Evolutionary conservation across 495 filamentous ascomycete species (phyloP).

Genomic region (Penicillium odoratum): DNA sequence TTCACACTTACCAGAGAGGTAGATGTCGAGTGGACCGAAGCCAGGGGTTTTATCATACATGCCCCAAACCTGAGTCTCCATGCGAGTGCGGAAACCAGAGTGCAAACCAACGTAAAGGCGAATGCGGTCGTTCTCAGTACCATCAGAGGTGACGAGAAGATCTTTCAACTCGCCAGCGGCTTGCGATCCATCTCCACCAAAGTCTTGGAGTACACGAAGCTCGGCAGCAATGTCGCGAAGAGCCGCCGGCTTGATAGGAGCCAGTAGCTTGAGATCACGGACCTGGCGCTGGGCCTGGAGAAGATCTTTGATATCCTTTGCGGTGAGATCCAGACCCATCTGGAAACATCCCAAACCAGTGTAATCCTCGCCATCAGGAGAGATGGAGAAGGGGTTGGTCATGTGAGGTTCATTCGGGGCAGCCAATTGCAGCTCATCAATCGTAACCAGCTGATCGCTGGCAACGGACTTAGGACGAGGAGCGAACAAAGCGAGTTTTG

Average conservation of each 20-base stretch:
- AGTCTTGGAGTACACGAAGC: neutral
- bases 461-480: neutral
- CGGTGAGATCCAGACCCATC: conserved; percentile 3
- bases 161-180: conserved; percentile 4
- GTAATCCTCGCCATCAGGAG: conserved; percentile 3
- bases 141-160: conserved; percentile 5
- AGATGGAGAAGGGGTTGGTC: conserved; percentile 8
- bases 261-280: conserved; percentile 6
- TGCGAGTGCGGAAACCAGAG: conserved; percentile 10
- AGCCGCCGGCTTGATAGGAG: neutral
- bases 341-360: conserved; percentile 5
- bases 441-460: neutral
- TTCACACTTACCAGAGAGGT: conserved; percentile 7
- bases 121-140: conserved; percentile 4
- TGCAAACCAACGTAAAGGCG: conserved; percentile 7
- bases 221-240: neutral
- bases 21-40: conserved; percentile 5
- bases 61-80: conserved; percentile 9
- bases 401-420: conserved; percentile 1
- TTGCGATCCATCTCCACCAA: neutral
- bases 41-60: conserved; percentile 5
- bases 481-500: conserved; percentile 2
- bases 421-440: conserved; percentile 2
- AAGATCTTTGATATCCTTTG: conserved; percentile 5
- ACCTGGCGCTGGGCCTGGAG: conserved; percentile 5